Evolutionary conservation across 768 basidiomycete species (phyloP).

Genomic region (Hygrocybe coccinea): DNA sequence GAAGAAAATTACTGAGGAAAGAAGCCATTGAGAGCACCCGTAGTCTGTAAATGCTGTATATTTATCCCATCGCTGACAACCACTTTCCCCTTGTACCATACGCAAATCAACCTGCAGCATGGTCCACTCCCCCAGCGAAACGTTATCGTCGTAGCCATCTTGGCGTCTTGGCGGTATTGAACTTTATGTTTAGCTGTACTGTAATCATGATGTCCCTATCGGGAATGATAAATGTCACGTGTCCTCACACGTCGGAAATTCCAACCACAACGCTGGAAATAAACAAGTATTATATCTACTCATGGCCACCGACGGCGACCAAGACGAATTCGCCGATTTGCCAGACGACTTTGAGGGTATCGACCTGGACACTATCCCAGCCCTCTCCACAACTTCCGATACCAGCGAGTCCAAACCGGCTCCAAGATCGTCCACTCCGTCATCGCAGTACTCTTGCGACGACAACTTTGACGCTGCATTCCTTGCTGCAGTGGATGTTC

Average conservation of each 20-base stretch:
- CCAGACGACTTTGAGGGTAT: conserved; percentile 54
- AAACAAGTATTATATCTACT: background rate
- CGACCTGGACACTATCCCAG: conserved; percentile 35
- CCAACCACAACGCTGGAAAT: background rate
- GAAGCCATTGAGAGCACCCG: background rate
- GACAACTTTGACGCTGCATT: conserved; percentile 31
- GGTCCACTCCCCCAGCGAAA: too few species aligned
- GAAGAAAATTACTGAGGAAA: conserved; percentile 15
- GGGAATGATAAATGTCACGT: too few species aligned
- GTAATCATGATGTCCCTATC: too few species aligned
- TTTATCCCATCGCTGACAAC: background rate
- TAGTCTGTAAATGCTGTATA: background rate
- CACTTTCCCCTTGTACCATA: too few species aligned
- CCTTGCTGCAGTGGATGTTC: conserved; percentile 41
- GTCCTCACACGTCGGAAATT: background rate
- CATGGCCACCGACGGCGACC: conserved; percentile 7
- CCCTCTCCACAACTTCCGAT: conserved; percentile 1
- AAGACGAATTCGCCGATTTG: conserved; percentile 21
- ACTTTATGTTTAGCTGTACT: too few species aligned
- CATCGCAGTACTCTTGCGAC: conserved; percentile 25
- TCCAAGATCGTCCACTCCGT: too few species aligned
- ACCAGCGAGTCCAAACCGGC: background rate
- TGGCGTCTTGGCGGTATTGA: too few species aligned
- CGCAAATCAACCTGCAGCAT: too few species aligned
- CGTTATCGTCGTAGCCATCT: too few species aligned